A percentile compares a stretch with the other conserved stretches of the same genome.
Conservation (phyloP, 2,329 filamentous ascomycete genomes). For the Elsinoe australis region DNA sequence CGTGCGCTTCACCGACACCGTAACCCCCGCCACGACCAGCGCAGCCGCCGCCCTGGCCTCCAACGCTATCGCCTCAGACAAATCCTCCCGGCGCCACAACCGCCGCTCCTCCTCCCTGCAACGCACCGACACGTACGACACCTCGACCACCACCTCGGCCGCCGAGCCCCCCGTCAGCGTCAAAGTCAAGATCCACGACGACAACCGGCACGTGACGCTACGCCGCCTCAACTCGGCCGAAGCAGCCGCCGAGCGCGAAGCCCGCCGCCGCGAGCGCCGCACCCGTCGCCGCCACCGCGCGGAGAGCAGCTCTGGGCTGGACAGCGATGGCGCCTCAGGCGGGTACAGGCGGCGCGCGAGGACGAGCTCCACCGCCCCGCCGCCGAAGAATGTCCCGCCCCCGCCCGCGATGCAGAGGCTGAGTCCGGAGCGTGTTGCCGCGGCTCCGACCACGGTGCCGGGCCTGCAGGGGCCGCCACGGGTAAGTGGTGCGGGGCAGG, state of each 20-base stretch:
- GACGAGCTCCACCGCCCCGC: conserved; percentile 26
- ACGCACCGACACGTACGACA: conserved; percentile 5
- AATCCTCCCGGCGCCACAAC: conserved; percentile 24
- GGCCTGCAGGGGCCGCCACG: conserved; percentile 1
- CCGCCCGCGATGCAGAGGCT: conserved; percentile 23
- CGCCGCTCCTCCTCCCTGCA: conserved; percentile 28
- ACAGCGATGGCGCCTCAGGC: conserved; percentile 32
- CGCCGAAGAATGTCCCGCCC: conserved; percentile 27
- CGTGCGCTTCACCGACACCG: conserved; percentile 14
- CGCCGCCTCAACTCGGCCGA: conserved; percentile 55
- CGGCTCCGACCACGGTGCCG: not conserved
- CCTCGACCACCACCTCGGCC: conserved; percentile 4
- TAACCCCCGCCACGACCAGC: conserved; percentile 21
- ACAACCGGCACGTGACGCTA: conserved; percentile 56
- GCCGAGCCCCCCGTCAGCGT: conserved; percentile 50
- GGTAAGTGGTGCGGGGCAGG: conserved; percentile 18
- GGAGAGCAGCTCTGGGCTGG: conserved; percentile 32
- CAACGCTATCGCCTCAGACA: conserved; percentile 16
- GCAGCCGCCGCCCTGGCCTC: conserved; percentile 23
- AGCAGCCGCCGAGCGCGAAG: conserved; percentile 52
- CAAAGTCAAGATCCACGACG: conserved; percentile 58
- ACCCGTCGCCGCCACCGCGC: conserved; percentile 26
- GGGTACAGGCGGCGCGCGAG: conserved; percentile 19
- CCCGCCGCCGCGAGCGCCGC: conserved; percentile 43
- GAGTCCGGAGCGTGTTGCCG: not conserved